Base-by-base conservation (phyloP, 2,329 filamentous ascomycete genomes). In the Trichophyton benhamiae region DNA sequence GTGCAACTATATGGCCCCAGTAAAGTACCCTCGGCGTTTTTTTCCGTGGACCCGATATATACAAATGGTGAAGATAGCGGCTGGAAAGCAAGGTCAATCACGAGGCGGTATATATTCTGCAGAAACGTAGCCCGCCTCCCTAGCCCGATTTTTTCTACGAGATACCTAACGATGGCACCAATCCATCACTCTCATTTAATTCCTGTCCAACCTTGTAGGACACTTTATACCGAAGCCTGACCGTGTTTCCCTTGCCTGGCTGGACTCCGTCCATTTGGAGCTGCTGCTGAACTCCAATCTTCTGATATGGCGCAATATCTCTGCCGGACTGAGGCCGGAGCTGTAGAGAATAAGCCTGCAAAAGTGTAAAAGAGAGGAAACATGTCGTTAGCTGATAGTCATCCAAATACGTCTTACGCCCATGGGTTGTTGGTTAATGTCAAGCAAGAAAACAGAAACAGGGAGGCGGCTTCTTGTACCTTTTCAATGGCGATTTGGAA, bases 401-500 rank as follows among this genome's bases (percentile, higher is more conserved):
- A 27, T 11, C 22, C 25, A 41, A 13, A 38, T 38, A 38, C 33
- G 3, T 3, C 2, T 38, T 38, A 4, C 2, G 33, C 2, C 33
- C 9, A 38, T 38, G 33, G 3, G 9, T 38, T 11, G 33, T 38
- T 11, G 11, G 38, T 22, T 2, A 15, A 57, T 3, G 25, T 15
- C 20, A 15, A 27, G 22, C 22, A 27, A 6, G 9, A 30, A 30
- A 49, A 48, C 11, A 9, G 25, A 27, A 52, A 38, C 2, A 30
- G n/a, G 15, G 22, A 27, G 3, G n/a, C 4, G 8, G 33, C 36
- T 65, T 62, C n/a, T 15, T 74, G 66, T 77, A 95, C 91, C 83
- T 92, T 97, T 63, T 92, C 94, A 33, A 96, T 92, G 2, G 94
- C 94, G 44, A 95, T 81, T 73, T 96, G 89, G 70, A 96, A 95